Evolutionary conservation across 176 grass and related monocot genomes (phyloP).

Genomic region (Elymus sibiricus): DNA sequence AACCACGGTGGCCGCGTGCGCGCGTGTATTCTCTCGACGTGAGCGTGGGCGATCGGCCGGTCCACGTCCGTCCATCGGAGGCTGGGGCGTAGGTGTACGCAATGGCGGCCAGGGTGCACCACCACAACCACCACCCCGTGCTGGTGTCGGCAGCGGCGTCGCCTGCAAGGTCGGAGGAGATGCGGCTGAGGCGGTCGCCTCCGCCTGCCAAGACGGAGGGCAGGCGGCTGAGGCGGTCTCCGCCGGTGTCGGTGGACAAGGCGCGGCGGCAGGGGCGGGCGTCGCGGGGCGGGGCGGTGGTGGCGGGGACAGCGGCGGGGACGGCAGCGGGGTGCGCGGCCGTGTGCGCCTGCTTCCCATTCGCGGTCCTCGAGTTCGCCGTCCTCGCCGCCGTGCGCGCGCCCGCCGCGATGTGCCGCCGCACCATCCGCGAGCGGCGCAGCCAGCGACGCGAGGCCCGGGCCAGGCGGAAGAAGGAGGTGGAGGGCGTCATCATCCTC

Average conservation of each 20-base stretch:
- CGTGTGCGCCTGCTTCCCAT: conserved; percentile 71
- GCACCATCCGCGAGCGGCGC: conserved; percentile 15
- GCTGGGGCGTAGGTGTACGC: background rate
- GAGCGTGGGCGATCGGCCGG: background rate
- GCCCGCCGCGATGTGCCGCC: conserved; percentile 53
- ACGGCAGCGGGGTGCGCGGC: conserved; percentile 65
- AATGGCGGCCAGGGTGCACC: conserved; percentile 5
- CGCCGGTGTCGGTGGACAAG: conserved; percentile 6
- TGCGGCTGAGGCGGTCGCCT: conserved; percentile 21
- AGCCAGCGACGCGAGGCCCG: background rate
- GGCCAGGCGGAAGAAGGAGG: conserved; percentile 24
- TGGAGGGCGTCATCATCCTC: conserved; percentile 12
- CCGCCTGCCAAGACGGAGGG: background rate
- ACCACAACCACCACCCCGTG: background rate
- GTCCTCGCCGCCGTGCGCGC: conserved; percentile 56
- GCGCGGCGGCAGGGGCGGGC: conserved; percentile 22
- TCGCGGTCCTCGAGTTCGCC: conserved; percentile 54
- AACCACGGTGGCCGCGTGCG: background rate
- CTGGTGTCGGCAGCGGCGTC: background rate
- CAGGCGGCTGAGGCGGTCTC: conserved; percentile 23
- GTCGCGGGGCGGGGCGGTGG: conserved; percentile 68
- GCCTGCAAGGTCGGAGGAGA: background rate
- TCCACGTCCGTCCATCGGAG: background rate
- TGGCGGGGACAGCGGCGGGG: conserved; percentile 72
- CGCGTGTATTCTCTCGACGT: background rate